A percentile compares a stretch with the other conserved stretches of the same genome.
Evolutionary conservation across 345 rosid species (phyloP).

Genomic region (Brassica cretica): DNA sequence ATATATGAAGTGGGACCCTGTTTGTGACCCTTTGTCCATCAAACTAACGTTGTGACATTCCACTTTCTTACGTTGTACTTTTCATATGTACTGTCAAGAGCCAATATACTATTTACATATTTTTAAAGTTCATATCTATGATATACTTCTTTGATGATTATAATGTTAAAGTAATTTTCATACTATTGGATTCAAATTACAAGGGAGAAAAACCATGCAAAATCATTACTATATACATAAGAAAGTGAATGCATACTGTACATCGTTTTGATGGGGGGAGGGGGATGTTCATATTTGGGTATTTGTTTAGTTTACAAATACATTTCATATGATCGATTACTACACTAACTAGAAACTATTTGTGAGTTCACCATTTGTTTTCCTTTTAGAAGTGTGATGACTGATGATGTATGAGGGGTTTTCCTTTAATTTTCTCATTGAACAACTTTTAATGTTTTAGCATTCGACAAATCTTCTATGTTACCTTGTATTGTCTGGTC

Average conservation of each 20-base stretch:
- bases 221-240: not conserved
- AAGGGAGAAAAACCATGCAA: not conserved
- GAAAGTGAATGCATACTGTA: not conserved
- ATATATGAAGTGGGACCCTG: constrained; percentile 19
- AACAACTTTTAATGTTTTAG: constrained; percentile 10
- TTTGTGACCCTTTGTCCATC: constrained; percentile 11
- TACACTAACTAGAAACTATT: not conserved
- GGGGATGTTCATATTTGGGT: not conserved
- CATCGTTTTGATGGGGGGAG: not conserved
- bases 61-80: not conserved
- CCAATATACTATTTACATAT: not conserved
- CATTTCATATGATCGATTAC: not conserved
- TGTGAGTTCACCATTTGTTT: not conserved
- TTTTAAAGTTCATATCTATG: not conserved
- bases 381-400: not conserved
- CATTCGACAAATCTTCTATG: not conserved
- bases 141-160: not conserved
- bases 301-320: not conserved
- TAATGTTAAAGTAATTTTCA: not conserved
- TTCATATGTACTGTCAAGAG: not conserved
- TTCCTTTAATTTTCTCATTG: not conserved
- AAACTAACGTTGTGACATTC: constrained; percentile 16
- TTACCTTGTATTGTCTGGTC: not conserved
- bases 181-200: not conserved
- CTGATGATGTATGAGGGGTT: constrained; percentile 1